Evolutionary conservation across 1,284 basidiomycete genomes (phyloP), one percentile per base, ranked within the genome.

Genomic region (Sparassis latifolia): DNA sequence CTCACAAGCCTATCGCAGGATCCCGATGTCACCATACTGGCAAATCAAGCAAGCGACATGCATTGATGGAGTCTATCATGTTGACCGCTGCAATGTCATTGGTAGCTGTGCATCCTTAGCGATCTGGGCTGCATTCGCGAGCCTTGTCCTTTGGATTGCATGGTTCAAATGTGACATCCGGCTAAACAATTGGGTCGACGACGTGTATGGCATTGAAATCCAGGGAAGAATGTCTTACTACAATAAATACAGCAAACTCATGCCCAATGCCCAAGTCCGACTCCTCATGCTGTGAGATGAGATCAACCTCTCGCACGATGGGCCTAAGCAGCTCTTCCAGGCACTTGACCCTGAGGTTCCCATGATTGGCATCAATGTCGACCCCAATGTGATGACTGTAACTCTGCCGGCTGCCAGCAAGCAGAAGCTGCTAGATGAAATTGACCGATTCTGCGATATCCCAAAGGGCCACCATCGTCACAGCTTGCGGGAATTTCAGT

Each of bases 21-120:
- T 73, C 2, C 74, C 73, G 0, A 61, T 74, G 55, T 68, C 73
- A 42, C 67, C 65, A 0, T 45, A 64, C 0, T 78, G 72, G 74
- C 75, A 78, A 45, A 49, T 76, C 2, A 69, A 69, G 39, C 74
- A 77, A 39, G 53, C 72, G 0, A 60, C 69, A 0, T 64, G 57
- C 0, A 53, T 75, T 4, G 55, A 65, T 0, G 61, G 59, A 0
- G 0, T 48, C 0, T 51, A 44, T 0, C 55, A 62, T 33, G 54
- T 76, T 1, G 69, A 76, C 45, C 47, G 67, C 0, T 55, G 60
- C 4, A 65, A 64, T 30, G 57, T 58, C 0, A 74, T 75, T 53
- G 71, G 73, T 0, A 61, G 57, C 2, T 52, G 58, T n/a, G 65
- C 50, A 0, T 64, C 68, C 0, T 61, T 59, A 0, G 43, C 51